Conservation (phyloP, 805 yeast species). For the Komagataella pseudopastoris region DNA sequence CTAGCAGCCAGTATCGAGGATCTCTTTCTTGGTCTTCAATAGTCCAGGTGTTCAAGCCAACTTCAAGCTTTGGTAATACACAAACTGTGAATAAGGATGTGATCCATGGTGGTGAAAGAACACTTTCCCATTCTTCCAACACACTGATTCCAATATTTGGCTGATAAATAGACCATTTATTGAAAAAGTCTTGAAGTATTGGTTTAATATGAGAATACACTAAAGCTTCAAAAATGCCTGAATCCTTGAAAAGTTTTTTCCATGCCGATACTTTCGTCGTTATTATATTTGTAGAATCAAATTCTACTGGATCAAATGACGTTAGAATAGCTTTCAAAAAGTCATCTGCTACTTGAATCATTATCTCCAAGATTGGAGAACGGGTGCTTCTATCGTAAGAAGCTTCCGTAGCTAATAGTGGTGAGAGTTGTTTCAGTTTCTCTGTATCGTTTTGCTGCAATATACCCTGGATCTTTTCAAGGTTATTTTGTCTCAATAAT, state of each 20-base stretch:
- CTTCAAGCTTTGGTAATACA: slow-evolving; percentile 23
- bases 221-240: slow-evolving; percentile 11
- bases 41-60: slow-evolving; percentile 23
- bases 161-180: slow-evolving; percentile 23
- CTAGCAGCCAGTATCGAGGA: slow-evolving; percentile 10
- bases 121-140: slow-evolving; percentile 25
- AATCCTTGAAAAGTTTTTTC: slow-evolving; percentile 6
- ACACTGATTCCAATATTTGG: slow-evolving; percentile 25
- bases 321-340: slow-evolving; percentile 8
- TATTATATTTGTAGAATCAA: slow-evolving; percentile 15
- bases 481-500: neutral
- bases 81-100: slow-evolving; percentile 15
- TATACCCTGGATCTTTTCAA: neutral
- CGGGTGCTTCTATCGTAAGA: neutral
- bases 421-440: neutral
- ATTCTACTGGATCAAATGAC: slow-evolving; percentile 23
- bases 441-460: neutral
- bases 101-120: slow-evolving; percentile 17
- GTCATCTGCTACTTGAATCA: slow-evolving; percentile 11
- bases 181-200: slow-evolving; percentile 12
- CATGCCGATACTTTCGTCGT: slow-evolving; percentile 16
- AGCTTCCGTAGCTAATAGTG: neutral
- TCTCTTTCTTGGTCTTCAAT: slow-evolving; percentile 1
- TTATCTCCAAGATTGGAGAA: neutral
- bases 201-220: slow-evolving; percentile 21